Base-by-base conservation (phyloP, 306 rosid genomes). In the Rosa persica region DNA sequence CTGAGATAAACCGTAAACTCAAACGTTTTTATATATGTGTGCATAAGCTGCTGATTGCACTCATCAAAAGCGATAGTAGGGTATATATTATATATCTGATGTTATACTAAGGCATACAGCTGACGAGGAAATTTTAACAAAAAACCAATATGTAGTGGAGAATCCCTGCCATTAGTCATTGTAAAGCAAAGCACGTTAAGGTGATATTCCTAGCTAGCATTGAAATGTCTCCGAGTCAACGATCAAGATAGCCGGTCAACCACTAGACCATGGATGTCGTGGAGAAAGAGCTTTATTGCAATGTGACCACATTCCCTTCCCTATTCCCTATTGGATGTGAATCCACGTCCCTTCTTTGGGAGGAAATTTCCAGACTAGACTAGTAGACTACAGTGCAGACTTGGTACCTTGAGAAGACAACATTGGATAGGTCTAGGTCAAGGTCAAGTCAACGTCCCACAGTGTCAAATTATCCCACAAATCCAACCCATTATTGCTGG, bases 221-320 rank as follows among this genome's bases (percentile, higher is more conserved):
- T 3, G 69, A 67, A 58, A 43, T 60, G 13, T 60, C 20, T 17
- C 66, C 0, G 57, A 30, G 79, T 75, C 79, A 25, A 75, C 38
- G 36, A 46, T 52, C 55, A 46, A 27, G 70, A 3, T 27, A 66
- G 49, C 47, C n/a, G 10, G 79, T 62, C 72, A 75, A 62, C 71
- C 61, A 75, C 79, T 6, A 19, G 71, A 42, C 55, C 15, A 25
- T 58, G 54, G 54, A 74, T 74, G 69, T 69, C 42, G 68, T 64
- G 10, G 43, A 47, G 27, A 48, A 34, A 70, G 57, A 46, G 57
- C 8, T 9, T 38, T n/a, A 15, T 17, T 22, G 55, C 55, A 23
- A n/a, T n/a, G 38, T 68, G 73, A 19, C 54, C 73, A 42, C 54
- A 43, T 68, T 5, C 30, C 30, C 5, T 65, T 8, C 17, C 70